A percentile compares a stretch with the other conserved stretches of the same genome.
phyloP scores from a whole-genome alignment of 139 green algal species.

The Chlorella ohadii region DNA sequence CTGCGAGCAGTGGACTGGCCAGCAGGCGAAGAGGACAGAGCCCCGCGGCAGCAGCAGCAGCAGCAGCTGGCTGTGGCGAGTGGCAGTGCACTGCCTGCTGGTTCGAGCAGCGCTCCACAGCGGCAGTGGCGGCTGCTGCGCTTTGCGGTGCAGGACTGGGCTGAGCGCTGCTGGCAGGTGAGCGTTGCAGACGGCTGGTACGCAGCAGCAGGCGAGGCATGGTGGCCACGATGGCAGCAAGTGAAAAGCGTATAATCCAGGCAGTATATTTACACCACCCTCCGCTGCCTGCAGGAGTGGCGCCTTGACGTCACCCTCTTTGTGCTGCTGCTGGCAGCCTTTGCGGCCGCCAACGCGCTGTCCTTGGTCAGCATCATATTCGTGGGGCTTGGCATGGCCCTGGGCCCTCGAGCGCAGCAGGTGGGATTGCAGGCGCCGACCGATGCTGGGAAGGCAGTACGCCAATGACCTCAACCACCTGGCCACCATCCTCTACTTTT shows the following conservation, averaged over 20 bases:
- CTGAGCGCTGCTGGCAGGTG: slow-evolving; percentile 53
- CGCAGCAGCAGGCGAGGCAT: too few relatives aligned
- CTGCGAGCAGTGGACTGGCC: slow-evolving; percentile 53
- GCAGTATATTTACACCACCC: too few relatives aligned
- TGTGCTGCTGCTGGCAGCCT: slow-evolving; percentile 66
- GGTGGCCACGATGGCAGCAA: too few relatives aligned
- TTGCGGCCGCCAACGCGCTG: slow-evolving; percentile 51
- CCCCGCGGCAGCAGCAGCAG: too few relatives aligned
- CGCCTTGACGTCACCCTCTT: slow-evolving; percentile 58
- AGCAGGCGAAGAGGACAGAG: neutral
- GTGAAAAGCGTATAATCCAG: too few relatives aligned
- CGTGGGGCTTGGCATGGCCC: slow-evolving; percentile 57
- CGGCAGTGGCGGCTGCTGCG: slow-evolving; percentile 17
- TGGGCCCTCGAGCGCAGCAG: neutral
- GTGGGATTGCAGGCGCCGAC: neutral
- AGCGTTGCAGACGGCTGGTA: neutral
- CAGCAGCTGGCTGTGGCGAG: too few relatives aligned
- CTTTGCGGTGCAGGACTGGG: slow-evolving; percentile 53
- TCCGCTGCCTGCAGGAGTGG: slow-evolving; percentile 42
- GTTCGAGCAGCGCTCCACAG: neutral
- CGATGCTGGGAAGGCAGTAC: neutral
- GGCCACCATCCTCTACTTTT: too few relatives aligned
- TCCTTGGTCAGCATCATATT: slow-evolving; percentile 56
- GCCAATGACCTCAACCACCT: neutral
- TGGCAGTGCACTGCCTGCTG: too few relatives aligned